Evolutionary conservation across 768 basidiomycete genomes (phyloP).

Genomic region (Rhodocollybia butyracea): DNA sequence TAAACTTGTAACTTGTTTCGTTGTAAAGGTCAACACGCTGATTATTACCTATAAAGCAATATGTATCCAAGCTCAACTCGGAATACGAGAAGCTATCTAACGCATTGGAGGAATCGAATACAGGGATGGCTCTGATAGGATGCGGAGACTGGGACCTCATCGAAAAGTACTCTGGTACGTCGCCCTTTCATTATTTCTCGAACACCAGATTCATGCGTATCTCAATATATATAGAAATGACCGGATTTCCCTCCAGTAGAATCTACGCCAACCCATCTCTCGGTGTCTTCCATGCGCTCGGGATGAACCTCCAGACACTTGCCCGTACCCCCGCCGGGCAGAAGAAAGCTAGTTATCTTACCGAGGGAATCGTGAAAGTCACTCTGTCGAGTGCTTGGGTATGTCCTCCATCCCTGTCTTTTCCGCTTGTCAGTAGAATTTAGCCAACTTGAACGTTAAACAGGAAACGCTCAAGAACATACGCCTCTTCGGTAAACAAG

Average conservation of each 20-base stretch:
- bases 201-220: not conserved
- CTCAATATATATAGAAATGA: constrained; percentile 26
- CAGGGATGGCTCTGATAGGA: constrained; percentile 49
- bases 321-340: constrained; percentile 41
- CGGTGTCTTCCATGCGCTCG: constrained; percentile 54
- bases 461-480: constrained; percentile 41
- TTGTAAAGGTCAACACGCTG: not conserved
- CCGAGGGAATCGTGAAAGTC: constrained; percentile 24
- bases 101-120: constrained; percentile 34
- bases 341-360: constrained; percentile 45
- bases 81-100: constrained; percentile 16
- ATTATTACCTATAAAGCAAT: constrained; percentile 44
- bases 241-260: constrained; percentile 35
- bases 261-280: constrained; percentile 69
- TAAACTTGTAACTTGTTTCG: not conserved
- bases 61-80: constrained; percentile 35
- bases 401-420: no score
- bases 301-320: constrained; percentile 53
- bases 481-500: constrained; percentile 53
- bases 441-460: constrained; percentile 13
- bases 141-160: constrained; percentile 59
- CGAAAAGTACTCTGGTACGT: constrained; percentile 42
- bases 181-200: not conserved
- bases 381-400: constrained; percentile 45
- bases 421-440: not conserved